Evolutionary conservation across 106 monocot species (phyloP), one percentile per base, ranked within the genome.

Genomic region (Xerophyta viscosa): DNA sequence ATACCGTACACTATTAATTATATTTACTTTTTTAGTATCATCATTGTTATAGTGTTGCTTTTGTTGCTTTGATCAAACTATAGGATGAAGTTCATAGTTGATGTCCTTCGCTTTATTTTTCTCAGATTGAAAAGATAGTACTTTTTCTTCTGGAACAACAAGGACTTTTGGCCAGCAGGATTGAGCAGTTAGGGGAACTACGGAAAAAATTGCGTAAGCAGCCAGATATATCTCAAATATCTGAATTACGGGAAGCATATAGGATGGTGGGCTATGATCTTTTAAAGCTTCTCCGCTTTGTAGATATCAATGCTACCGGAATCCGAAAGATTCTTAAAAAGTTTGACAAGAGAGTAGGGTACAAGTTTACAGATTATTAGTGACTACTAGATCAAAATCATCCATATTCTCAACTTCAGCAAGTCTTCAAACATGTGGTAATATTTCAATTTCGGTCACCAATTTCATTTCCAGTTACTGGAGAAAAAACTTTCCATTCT

Each of bases 391-490:
- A 45, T 60, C 82, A n/a, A 57, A 83, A 83, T 18, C 82, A 83
- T 59, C 82, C 82, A 18, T 77, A 72, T 59, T 83, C 82, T 29
- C 82, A 83, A 48, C 53, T 83, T 7, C 72, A 83, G 20, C 82
- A 83, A 59, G 58, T 83, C 31, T 83, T 83, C 62, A 83, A 83
- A 53, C 82, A 83, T 50, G 82, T 83, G 81, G 82, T 77, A 77
- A n/a, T n/a, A n/a, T n/a, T n/a, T n/a, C n/a, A n/a, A n/a, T n/a
- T n/a, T n/a, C n/a, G n/a, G n/a, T n/a, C n/a, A n/a, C n/a, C n/a
- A n/a, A n/a, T n/a, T n/a, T n/a, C n/a, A n/a, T n/a, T n/a, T n/a
- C n/a, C n/a, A n/a, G n/a, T n/a, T n/a, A n/a, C n/a, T n/a, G n/a
- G n/a, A n/a, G n/a, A n/a, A n/a, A n/a, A n/a, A n/a, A n/a, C n/a